Evolutionary conservation across 2,329 filamentous ascomycete species (phyloP).

Genomic region (Cladosporium sp.): DNA sequence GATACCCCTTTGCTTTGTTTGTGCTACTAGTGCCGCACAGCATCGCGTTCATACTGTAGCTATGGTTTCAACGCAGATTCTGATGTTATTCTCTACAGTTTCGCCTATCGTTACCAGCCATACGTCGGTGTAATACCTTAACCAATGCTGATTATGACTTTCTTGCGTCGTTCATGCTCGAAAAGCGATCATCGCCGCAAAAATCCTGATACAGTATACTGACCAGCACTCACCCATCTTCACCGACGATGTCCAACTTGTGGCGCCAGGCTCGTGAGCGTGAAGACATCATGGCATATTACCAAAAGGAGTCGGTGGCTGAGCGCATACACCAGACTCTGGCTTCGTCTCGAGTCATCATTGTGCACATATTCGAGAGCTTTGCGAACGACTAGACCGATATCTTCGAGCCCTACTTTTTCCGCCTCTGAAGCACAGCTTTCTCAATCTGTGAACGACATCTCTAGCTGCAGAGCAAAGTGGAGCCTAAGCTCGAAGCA

Average conservation of each 20-base stretch:
- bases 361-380: neutral
- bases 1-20: slow-evolving; percentile 4
- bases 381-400: neutral
- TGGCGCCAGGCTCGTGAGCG: neutral
- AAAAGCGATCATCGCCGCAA: neutral
- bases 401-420: neutral
- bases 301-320: neutral
- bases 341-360: neutral
- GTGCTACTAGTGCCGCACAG: neutral
- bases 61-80: neutral
- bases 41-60: neutral
- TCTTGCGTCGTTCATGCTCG: neutral
- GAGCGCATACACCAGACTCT: neutral
- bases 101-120: neutral
- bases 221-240: neutral
- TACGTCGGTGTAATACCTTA: neutral
- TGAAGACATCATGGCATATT: neutral
- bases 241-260: neutral
- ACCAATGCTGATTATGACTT: neutral
- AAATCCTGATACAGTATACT: neutral
- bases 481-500: neutral
- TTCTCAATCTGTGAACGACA: neutral
- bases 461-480: neutral
- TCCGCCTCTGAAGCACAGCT: neutral
- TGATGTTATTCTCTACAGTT: neutral